A percentile compares a stretch with the other conserved stretches of the same genome.
These are phyloP conservation scores for Boletus sp. DNA, from an alignment of 768 basidiomycete species.

Conservation along the genomic window DNA sequence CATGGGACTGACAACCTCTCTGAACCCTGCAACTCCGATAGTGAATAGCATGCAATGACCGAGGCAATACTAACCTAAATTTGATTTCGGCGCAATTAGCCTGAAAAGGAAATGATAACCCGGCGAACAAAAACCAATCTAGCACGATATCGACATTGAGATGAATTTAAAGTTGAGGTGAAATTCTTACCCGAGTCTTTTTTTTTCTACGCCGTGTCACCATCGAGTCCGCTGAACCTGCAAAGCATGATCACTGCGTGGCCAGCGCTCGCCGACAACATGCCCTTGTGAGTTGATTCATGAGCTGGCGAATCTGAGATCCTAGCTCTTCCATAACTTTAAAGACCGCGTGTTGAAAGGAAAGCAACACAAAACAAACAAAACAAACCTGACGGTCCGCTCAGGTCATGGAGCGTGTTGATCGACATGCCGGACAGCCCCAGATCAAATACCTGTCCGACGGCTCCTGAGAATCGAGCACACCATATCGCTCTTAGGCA, in stretches of 20 bases:
- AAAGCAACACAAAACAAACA: conserved; percentile 7
- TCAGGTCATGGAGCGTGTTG: conserved; percentile 25
- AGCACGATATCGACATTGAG: conserved; percentile 22
- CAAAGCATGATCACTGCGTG: conserved; percentile 28
- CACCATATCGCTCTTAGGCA: conserved; percentile 17
- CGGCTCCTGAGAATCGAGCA: conserved; percentile 24
- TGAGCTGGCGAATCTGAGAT: conserved; percentile 29
- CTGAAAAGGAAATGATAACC: conserved; percentile 26
- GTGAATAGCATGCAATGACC: conserved; percentile 28
- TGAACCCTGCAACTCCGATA: conserved; percentile 31
- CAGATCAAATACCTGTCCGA: conserved; percentile 25
- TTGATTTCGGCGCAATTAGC: conserved; percentile 28
- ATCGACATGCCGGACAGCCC: conserved; percentile 34
- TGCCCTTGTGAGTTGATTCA: conserved; percentile 27
- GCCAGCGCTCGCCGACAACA: conserved; percentile 22
- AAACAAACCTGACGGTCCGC: conserved; percentile 18
- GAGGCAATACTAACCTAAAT: conserved; percentile 32
- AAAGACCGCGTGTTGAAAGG: conserved; percentile 25
- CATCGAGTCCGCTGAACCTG: conserved; percentile 22
- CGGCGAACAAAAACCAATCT: conserved; percentile 21
- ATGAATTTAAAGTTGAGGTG: conserved; percentile 27
- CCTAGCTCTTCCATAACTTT: conserved; percentile 17
- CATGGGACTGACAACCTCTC: conserved; percentile 28
- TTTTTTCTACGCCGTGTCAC: conserved; percentile 26
- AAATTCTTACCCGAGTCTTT: conserved; percentile 26